These are phyloP conservation scores for Neofusicoccum laricinum DNA, from an alignment of 2,329 filamentous ascomycete species.

Conservation along the genomic window DNA sequence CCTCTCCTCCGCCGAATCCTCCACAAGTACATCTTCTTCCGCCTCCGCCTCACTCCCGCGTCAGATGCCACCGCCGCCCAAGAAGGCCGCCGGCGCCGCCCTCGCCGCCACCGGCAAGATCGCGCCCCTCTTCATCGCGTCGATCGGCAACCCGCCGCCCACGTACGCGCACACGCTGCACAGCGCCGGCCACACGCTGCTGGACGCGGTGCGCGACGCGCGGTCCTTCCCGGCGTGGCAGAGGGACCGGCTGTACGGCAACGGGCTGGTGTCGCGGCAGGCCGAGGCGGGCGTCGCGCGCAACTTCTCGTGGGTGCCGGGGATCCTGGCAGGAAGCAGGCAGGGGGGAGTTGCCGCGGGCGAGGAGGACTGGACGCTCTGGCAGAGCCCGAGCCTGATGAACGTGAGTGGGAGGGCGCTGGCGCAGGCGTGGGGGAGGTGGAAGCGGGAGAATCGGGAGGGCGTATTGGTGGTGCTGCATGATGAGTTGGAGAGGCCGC, in stretches of 20 bases:
- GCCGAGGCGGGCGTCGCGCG: neutral
- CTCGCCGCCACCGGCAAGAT: conserved; percentile 23
- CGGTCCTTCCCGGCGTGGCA: conserved; percentile 39
- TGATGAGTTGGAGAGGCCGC: conserved; percentile 75
- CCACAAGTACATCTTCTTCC: neutral
- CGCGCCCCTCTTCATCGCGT: conserved; percentile 69
- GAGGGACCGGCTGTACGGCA: conserved; percentile 24
- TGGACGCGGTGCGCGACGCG: conserved; percentile 48
- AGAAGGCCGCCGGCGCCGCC: neutral
- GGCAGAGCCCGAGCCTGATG: conserved; percentile 77
- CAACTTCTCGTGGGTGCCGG: neutral
- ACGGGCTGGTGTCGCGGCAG: conserved; percentile 26
- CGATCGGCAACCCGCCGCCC: conserved; percentile 75
- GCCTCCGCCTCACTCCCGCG: neutral
- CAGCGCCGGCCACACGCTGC: conserved; percentile 78
- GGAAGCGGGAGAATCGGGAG: conserved; percentile 19
- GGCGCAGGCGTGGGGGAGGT: conserved; percentile 14
- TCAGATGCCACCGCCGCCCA: neutral
- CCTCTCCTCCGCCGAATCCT: neutral
- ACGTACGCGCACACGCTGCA: conserved; percentile 75
- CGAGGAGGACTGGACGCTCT: conserved; percentile 56
- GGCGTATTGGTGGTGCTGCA: conserved; percentile 73
- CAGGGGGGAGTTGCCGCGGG: neutral
- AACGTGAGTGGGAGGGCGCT: conserved; percentile 71
- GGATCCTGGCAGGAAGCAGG: neutral